A percentile compares a stretch with the other conserved stretches of the same genome.
Conservation (phyloP, 768 basidiomycete genomes). For the Roridomyces roridus region DNA sequence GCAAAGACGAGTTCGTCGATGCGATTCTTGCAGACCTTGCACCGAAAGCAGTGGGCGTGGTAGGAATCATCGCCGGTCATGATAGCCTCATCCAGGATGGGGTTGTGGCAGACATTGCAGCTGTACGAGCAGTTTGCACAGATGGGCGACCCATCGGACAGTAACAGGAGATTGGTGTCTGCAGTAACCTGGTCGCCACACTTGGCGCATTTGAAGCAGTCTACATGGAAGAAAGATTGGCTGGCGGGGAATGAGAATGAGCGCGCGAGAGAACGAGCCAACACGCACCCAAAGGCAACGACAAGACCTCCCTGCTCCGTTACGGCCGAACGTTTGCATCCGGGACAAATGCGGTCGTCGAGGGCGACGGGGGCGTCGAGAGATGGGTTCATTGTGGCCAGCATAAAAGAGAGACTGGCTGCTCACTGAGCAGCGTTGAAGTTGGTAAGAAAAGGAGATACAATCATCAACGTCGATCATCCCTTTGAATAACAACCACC, state of each 20-base stretch:
- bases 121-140: conserved; percentile 93
- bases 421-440: conserved; percentile 35
- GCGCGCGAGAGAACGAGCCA: conserved; percentile 17
- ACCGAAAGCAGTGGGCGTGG: conserved; percentile 98
- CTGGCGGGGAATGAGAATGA: conserved; percentile 44
- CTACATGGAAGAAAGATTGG: conserved; percentile 92
- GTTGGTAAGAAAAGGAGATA: conserved; percentile 9
- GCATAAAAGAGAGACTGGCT: conserved; percentile 31
- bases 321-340: conserved; percentile 82
- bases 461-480: conserved; percentile 4
- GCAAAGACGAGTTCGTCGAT: conserved; percentile 99
- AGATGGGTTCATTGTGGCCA: conserved; percentile 34
- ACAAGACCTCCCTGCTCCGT: conserved; percentile 86
- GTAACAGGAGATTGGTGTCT: conserved; percentile 94
- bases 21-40: conserved; percentile 90
- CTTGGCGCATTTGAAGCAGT: conserved; percentile 98
- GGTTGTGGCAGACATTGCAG: conserved; percentile 92
- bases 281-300: conserved; percentile 91
- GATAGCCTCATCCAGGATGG: conserved; percentile 98
- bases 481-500: conserved; percentile 5
- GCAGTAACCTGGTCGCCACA: conserved; percentile 92
- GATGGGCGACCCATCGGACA: conserved; percentile 98
- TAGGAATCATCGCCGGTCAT: conserved; percentile 99
- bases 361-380: conserved; percentile 26
- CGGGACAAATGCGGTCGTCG: conserved; percentile 76